phyloP scores from a whole-genome alignment of 2,329 filamentous ascomycete species.

The Ceratocystis destructans region DNA sequence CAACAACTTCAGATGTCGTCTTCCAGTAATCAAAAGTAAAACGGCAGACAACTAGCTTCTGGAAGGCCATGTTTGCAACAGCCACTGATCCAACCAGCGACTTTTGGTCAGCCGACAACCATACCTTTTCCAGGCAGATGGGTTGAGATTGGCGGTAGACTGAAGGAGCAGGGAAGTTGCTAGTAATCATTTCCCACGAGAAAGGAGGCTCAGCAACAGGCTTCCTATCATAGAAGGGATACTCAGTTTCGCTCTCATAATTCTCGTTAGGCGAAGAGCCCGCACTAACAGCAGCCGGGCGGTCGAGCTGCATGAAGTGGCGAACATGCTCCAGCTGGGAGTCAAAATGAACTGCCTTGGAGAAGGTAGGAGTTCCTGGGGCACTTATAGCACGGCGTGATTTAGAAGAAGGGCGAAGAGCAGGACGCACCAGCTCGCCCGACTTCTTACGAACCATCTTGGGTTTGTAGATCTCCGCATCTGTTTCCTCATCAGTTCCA shows the following conservation, averaged over 20 bases:
- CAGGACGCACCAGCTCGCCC: slow-evolving; percentile 86
- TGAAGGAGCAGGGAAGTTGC: slow-evolving; percentile 60
- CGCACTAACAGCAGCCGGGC: slow-evolving; percentile 89
- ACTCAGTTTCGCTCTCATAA: slow-evolving; percentile 78
- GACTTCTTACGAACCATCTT: slow-evolving; percentile 96
- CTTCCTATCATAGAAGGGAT: slow-evolving; percentile 49
- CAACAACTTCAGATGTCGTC: slow-evolving; percentile 84
- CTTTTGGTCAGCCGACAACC: slow-evolving; percentile 78
- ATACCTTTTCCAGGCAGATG: slow-evolving; percentile 73
- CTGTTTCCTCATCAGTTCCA: slow-evolving; percentile 50
- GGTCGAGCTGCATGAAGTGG: slow-evolving; percentile 87
- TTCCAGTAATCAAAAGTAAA: slow-evolving; percentile 99
- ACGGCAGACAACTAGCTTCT: slow-evolving; percentile 76
- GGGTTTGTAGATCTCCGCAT: slow-evolving; percentile 55
- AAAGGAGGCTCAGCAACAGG: slow-evolving; percentile 34
- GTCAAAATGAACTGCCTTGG: slow-evolving; percentile 97
- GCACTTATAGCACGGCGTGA: slow-evolving; percentile 85
- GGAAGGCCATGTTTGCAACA: slow-evolving; percentile 78
- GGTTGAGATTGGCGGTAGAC: slow-evolving; percentile 43
- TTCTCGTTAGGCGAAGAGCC: slow-evolving; percentile 80
- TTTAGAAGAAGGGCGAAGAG: slow-evolving; percentile 54
- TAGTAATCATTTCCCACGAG: slow-evolving; percentile 77
- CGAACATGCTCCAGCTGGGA: slow-evolving; percentile 90
- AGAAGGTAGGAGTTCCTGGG: slow-evolving; percentile 91
- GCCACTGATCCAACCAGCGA: slow-evolving; percentile 69